Evolutionary conservation across 2,329 filamentous ascomycete genomes (phyloP), one percentile per base, ranked within the genome.

Genomic region (Elsinoe fawcettii): DNA sequence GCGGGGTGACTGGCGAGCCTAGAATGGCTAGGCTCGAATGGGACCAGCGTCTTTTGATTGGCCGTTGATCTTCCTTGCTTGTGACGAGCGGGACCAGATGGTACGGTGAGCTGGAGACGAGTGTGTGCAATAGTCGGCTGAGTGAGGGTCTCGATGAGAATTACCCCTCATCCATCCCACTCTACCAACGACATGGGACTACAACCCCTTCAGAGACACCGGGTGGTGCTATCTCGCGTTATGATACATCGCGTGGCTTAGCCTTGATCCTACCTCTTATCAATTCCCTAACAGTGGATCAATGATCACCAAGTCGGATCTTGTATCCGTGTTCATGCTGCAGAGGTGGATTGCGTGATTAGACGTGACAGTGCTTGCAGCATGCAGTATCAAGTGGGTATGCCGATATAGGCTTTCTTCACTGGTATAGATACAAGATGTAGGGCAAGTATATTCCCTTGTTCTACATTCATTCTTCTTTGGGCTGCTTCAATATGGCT

Each of bases 331-430:
- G 8, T 22, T 23, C 4, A 12, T 25, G 14, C 30, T 36, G 2
- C 2, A 39, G 12, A 14, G 53, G 14, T 32, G 34, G 53, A 55
- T 55, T 43, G 53, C 53, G 53, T 55, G 53, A 55, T 55, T 55
- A 43, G 53, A 55, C 53, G 53, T 55, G 53, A 55, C 53, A 39
- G 30, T 39, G 32, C 49, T 39, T 53, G 49, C 49, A 53, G 20
- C 16, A 53, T 53, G 32, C 30, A 34, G 16, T 14, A 23, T 36
- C 8, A 27, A 16, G 32, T 39, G 18, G 16, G 32, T 25, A 53
- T 7, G 32, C 49, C 49, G 49, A 39, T 25, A 25, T 23, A 53
- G 49, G 49, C 18, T 5, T 25, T 9, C 22, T 23, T 22, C 18
- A 18, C 30, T 14, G 5, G 5, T 53, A 37, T 51, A 51, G 25